Evolutionary conservation across 2,329 filamentous ascomycete genomes (phyloP).

Genomic region (Diplocarpon rosae): DNA sequence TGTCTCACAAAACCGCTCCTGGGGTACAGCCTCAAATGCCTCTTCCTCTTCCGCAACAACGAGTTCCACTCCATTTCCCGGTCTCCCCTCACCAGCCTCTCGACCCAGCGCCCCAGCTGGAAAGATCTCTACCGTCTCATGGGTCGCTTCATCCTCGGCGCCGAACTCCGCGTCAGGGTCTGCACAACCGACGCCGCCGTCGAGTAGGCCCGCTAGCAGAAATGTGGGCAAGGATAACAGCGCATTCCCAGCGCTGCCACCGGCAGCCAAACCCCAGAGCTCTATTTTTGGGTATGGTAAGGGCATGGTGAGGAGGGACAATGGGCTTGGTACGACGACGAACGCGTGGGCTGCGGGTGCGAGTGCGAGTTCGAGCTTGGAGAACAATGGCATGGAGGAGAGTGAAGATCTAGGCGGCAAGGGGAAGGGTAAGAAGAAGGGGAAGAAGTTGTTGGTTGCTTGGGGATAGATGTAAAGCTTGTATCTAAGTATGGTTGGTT

Average conservation of each 20-base stretch:
- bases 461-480: no score
- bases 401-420: slow-evolving; percentile 30
- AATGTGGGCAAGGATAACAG: slow-evolving; percentile 33
- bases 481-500: no score
- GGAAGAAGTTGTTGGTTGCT: slow-evolving; percentile 35
- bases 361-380: slow-evolving; percentile 17
- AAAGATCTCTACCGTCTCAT: slow-evolving; percentile 26
- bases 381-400: slow-evolving; percentile 35
- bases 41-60: slow-evolving; percentile 27
- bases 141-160: slow-evolving; percentile 26
- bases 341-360: slow-evolving; percentile 20
- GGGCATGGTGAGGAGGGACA: slow-evolving; percentile 43
- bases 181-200: slow-evolving; percentile 15
- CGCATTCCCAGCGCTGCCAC: slow-evolving; percentile 73
- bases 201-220: slow-evolving; percentile 3
- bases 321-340: slow-evolving; percentile 3
- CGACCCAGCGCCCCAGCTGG: slow-evolving; percentile 14
- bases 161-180: slow-evolving; percentile 23
- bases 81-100: slow-evolving; percentile 27
- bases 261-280: slow-evolving; percentile 57
- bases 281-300: slow-evolving; percentile 52
- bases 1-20: slow-evolving; percentile 44
- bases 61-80: slow-evolving; percentile 34
- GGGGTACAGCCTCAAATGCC: slow-evolving; percentile 33
- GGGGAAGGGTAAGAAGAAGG: slow-evolving; percentile 45